Conservation (phyloP, 139 green algal species). For the Chlamydomonas sphaeroides region DNA sequence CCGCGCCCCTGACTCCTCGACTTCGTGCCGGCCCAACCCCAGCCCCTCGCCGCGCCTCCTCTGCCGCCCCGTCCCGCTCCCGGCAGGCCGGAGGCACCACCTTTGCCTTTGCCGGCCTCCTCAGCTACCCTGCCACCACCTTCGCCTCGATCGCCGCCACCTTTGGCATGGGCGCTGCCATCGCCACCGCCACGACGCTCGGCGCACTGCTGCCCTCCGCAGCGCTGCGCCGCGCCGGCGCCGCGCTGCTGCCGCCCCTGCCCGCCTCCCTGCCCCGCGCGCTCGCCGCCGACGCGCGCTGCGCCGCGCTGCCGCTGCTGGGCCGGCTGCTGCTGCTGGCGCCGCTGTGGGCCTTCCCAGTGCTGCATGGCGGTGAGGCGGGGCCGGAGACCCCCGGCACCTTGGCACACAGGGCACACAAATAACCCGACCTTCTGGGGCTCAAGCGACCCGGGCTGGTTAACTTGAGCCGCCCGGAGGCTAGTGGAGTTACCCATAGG, state of each 20-base stretch:
- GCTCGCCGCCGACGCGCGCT: too few species aligned
- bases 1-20: background rate
- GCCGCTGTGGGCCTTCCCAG: conserved; percentile 5
- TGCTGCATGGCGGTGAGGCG: conserved; percentile 4
- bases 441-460: too few species aligned
- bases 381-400: too few species aligned
- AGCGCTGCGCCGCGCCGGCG: background rate
- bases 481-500: too few species aligned
- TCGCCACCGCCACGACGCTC: conserved; percentile 1
- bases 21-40: too few species aligned
- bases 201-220: conserved; percentile 8
- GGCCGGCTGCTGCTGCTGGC: background rate
- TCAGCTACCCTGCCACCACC: conserved; percentile 22
- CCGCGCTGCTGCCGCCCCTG: background rate
- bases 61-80: too few species aligned
- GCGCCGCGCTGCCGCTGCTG: background rate
- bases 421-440: too few species aligned
- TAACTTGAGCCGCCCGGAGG: too few species aligned
- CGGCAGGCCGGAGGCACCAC: background rate
- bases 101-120: background rate
- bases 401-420: too few species aligned
- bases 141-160: background rate
- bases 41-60: too few species aligned
- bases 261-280: too few species aligned
- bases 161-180: conserved; percentile 1